These are phyloP conservation scores for Calycina herbarum DNA, from an alignment of 2,329 filamentous ascomycete genomes.

Conservation along the genomic window DNA sequence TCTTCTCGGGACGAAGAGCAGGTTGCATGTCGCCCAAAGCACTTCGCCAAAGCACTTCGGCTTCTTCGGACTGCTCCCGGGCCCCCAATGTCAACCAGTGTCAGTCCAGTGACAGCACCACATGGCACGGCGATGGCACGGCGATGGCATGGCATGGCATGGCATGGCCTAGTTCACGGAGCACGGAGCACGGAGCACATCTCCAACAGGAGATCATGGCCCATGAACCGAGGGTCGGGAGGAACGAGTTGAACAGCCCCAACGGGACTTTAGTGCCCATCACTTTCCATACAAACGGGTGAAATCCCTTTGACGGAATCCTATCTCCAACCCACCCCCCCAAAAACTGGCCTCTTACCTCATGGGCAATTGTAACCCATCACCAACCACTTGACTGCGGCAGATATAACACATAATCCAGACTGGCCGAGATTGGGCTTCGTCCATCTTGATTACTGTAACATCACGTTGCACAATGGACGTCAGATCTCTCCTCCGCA, in stretches of 20 bases:
- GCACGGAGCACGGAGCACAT: neutral
- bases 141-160: no score
- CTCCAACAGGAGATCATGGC: neutral
- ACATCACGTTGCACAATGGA: constrained; percentile 3
- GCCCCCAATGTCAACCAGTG: no score
- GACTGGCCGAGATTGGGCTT: no score
- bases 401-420: neutral
- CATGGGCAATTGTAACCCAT: neutral
- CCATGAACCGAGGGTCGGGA: no score
- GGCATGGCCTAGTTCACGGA: no score
- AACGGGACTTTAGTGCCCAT: no score
- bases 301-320: no score
- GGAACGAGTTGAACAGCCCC: no score
- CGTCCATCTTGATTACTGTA: neutral
- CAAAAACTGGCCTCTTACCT: neutral
- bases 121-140: no score
- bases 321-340: no score
- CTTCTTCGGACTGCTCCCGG: no score
- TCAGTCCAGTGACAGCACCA: neutral
- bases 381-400: neutral
- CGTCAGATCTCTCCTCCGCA: neutral
- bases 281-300: neutral
- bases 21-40: neutral
- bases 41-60: neutral
- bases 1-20: neutral